phyloP scores from a whole-genome alignment of 148 eudicot species.

The Amaranthus palmeri region DNA sequence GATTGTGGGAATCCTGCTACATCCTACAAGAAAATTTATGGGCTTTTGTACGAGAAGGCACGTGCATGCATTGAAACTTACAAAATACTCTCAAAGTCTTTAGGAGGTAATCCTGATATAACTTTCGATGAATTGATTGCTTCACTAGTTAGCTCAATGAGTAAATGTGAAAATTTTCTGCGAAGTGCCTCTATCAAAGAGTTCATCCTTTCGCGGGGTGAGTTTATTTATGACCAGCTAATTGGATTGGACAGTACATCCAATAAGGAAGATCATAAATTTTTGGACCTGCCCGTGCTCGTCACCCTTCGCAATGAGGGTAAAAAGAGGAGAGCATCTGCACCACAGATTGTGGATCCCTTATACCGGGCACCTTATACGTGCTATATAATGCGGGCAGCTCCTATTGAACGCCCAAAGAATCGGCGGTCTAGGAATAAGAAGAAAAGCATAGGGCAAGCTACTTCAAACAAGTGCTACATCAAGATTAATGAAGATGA shows the following conservation, averaged over 20 bases:
- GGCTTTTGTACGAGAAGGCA: constrained; percentile 79
- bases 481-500: constrained; percentile 94
- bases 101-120: constrained; percentile 72
- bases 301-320: constrained; percentile 63
- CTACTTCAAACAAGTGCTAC: constrained; percentile 54
- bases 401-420: constrained; percentile 69
- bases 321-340: constrained; percentile 32
- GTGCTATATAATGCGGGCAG: constrained; percentile 48
- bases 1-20: constrained; percentile 68
- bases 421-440: constrained; percentile 65
- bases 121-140: constrained; percentile 82
- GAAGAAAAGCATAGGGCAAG: constrained; percentile 39
- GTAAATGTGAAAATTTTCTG: constrained; percentile 64
- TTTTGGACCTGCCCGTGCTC: constrained; percentile 63
- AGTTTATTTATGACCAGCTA: constrained; percentile 82
- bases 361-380: constrained; percentile 19
- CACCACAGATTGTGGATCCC: constrained; percentile 16
- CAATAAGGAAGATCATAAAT: constrained; percentile 46
- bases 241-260: constrained; percentile 82
- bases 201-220: constrained; percentile 82
- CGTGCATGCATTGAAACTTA: constrained; percentile 77
- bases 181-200: constrained; percentile 64
- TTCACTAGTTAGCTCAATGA: constrained; percentile 70
- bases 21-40: constrained; percentile 63
- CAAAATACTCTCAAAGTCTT: constrained; percentile 66